Percentiles rank a stretch among this genome's conserved stretches.
These are phyloP conservation scores for Taphrina pruni DNA, from an alignment of 1,139 yeast genomes.

Conservation along the genomic window DNA sequence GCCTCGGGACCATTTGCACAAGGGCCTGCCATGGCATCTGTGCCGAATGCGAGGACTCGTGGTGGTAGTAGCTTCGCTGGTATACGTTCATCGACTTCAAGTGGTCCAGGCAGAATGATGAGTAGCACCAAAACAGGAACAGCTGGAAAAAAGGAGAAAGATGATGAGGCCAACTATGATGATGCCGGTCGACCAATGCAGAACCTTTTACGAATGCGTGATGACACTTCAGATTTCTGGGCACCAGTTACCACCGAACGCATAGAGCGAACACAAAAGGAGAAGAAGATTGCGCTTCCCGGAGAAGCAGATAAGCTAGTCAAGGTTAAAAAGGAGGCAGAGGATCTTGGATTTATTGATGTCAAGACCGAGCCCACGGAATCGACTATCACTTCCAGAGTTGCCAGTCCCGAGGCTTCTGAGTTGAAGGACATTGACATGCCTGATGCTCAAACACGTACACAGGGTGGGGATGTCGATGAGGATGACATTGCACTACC, in stretches of 20 bases:
- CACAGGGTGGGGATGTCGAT: not conserved
- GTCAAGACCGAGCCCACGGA: constrained; percentile 29
- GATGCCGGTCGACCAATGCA: constrained; percentile 30
- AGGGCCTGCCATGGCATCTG: constrained; percentile 34
- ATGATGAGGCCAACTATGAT: constrained; percentile 23
- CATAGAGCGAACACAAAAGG: constrained; percentile 19
- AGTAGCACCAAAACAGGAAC: constrained; percentile 2
- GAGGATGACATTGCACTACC: constrained; percentile 31
- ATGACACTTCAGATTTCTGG: constrained; percentile 27
- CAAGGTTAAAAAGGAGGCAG: constrained; percentile 27
- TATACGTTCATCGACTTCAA: not conserved
- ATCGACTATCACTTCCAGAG: constrained; percentile 15
- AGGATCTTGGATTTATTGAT: constrained; percentile 22
- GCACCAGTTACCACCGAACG: constrained; percentile 33
- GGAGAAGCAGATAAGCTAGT: constrained; percentile 9
- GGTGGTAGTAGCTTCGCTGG: constrained; percentile 1
- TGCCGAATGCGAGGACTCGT: constrained; percentile 9
- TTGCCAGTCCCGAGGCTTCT: constrained; percentile 4
- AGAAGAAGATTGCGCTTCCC: constrained; percentile 11
- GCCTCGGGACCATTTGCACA: constrained; percentile 40
- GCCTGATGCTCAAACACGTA: not conserved
- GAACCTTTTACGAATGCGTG: constrained; percentile 23
- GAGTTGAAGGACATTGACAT: not conserved
- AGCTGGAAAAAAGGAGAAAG: not conserved
- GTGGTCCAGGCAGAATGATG: not conserved